Evolutionary conservation across 1,139 yeast genomes (phyloP).

Genomic region (Taphrina communis): DNA sequence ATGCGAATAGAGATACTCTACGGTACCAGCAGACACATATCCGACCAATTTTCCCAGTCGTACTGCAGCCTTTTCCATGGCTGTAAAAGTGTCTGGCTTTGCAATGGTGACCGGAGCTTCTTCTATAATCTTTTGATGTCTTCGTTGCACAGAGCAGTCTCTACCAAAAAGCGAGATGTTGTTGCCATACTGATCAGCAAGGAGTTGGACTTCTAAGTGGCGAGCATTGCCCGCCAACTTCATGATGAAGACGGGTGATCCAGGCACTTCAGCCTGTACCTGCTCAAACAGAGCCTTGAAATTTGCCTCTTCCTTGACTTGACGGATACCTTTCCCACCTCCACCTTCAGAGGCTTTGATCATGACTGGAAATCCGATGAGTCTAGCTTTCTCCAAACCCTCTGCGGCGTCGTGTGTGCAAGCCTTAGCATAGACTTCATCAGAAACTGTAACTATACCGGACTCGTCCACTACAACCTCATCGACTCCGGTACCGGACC

Average conservation of each 20-base stretch:
- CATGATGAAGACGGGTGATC: slow-evolving; percentile 95
- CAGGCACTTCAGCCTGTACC: slow-evolving; percentile 94
- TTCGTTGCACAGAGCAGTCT: slow-evolving; percentile 96
- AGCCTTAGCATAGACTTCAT: slow-evolving; percentile 80
- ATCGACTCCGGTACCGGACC: slow-evolving; percentile 98
- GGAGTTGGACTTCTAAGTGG: slow-evolving; percentile 90
- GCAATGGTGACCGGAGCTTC: slow-evolving; percentile 98
- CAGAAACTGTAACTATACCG: slow-evolving; percentile 86
- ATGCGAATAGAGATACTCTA: slow-evolving; percentile 92
- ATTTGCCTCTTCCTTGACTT: slow-evolving; percentile 78
- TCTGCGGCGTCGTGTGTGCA: slow-evolving; percentile 86
- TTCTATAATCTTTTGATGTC: slow-evolving; percentile 95
- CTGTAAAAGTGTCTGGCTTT: slow-evolving; percentile 76
- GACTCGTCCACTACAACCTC: slow-evolving; percentile 74
- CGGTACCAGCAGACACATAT: slow-evolving; percentile 98
- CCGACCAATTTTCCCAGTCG: slow-evolving; percentile 95
- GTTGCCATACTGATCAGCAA: slow-evolving; percentile 95
- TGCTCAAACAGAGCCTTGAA: slow-evolving; percentile 75
- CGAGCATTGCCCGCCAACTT: slow-evolving; percentile 93
- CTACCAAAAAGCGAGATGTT: slow-evolving; percentile 92
- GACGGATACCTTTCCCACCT: slow-evolving; percentile 98
- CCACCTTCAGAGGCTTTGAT: slow-evolving; percentile 98
- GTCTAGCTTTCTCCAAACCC: slow-evolving; percentile 79
- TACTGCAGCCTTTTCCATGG: slow-evolving; percentile 97
- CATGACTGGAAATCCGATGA: slow-evolving; percentile 96